Base-by-base conservation (phyloP, 2,329 filamentous ascomycete genomes). In the Magnaporthiopsis poae region DNA sequence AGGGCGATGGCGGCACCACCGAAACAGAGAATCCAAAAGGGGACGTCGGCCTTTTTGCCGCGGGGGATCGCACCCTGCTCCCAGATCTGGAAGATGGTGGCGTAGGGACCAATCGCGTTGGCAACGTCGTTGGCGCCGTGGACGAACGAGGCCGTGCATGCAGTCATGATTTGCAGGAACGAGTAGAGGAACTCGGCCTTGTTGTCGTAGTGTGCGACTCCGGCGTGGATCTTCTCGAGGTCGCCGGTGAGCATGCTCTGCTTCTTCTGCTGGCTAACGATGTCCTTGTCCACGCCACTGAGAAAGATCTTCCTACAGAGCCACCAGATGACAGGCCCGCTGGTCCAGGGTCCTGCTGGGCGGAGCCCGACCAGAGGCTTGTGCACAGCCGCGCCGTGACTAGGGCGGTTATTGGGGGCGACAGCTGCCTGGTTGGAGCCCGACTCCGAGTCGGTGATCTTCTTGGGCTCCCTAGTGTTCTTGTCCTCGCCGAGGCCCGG, bases 51-150 rank as follows among this genome's bases (percentile, higher is more conserved):
- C 72, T 82, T 80, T 69, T 69, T 69, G 36, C 73, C 77, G 39
- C 39, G 15, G 0, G 72, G 72, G 1, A 86, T 73, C 0, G 71
- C 72, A 2, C 82, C 84, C 0, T 78, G 80, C 39, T 77, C 71
- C 84, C 85, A 90, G 69, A 87, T 83, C 68, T 84, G 77, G 76
- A 81, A 89, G 71, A 89, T 85, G 65, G 85, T 83, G 1, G 87
- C 84, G 72, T 84, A 88, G 0, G 86, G 87, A 0, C 86, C 86
- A 66, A 87, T 81, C 35, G 86, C 85, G 72, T 83, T 89, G 71
- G 84, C 27, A 27, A 89, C 84, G 68, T 89, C 87, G 74, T 89
- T 90, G 70, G 86, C 85, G 31, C 87, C 87, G 76, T 90, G 86
- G 1, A 84, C 83, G 69, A 89, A 88, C 3, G 85, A 87, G 18